A percentile compares a stretch with the other conserved stretches of the same genome.
Conservation (phyloP, 139 green algal species). For the Pseudopediastrum boryanum region DNA sequence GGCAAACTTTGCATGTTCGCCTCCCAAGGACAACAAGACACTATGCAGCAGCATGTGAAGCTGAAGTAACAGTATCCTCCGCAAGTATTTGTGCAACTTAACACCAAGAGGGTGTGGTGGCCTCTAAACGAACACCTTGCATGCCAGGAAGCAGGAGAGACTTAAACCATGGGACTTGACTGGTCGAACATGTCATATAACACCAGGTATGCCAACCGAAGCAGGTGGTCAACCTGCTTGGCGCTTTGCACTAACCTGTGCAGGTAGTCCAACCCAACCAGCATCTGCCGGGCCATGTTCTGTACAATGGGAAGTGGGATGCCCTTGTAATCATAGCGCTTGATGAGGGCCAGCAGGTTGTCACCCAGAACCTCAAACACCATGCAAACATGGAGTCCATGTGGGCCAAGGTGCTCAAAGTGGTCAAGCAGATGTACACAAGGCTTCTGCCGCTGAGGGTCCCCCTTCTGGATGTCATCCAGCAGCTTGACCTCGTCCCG, state of each 20-base stretch:
- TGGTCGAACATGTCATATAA: too few relatives aligned
- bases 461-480: slow-evolving; percentile 72
- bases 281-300: slow-evolving; percentile 81
- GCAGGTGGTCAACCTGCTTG: too few relatives aligned
- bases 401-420: slow-evolving; percentile 93
- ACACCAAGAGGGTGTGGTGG: too few relatives aligned
- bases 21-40: too few relatives aligned
- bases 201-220: too few relatives aligned
- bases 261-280: slow-evolving; percentile 93
- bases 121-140: too few relatives aligned
- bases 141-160: too few relatives aligned
- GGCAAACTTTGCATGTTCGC: too few relatives aligned
- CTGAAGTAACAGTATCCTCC: too few relatives aligned
- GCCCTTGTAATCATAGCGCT: slow-evolving; percentile 83
- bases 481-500: slow-evolving; percentile 95
- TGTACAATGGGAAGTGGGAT: slow-evolving; percentile 88
- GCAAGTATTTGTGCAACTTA: too few relatives aligned
- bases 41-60: too few relatives aligned
- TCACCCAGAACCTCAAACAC: slow-evolving; percentile 90
- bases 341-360: slow-evolving; percentile 76
- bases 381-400: slow-evolving; percentile 98
- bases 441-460: slow-evolving; percentile 58
- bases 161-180: too few relatives aligned
- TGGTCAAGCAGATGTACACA: slow-evolving; percentile 86
- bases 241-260: slow-evolving; percentile 72